Base-by-base conservation (phyloP, 2,329 filamentous ascomycete species). In the Ramularia collo-cygni region DNA sequence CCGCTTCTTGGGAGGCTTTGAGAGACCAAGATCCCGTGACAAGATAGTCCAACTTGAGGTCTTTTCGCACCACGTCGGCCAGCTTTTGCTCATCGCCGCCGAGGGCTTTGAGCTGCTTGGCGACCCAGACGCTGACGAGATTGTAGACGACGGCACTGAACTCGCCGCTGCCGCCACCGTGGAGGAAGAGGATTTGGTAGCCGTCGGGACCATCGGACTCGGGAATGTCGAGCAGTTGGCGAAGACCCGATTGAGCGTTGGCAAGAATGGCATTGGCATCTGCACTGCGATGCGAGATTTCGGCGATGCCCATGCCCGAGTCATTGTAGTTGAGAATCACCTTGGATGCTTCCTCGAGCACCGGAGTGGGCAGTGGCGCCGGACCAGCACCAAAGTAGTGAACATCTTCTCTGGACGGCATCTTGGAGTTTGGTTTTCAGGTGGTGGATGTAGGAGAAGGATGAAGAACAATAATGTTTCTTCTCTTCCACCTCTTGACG, bases 301-400 rank as follows among this genome's bases (percentile, higher is more conserved):
- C 90, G 48, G 85, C 86, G 30, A 95, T 75, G 37, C 88, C 88
- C 39, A 95, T 74, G 42, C 90, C 90, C 28, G 79, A 85, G 61
- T 77, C 72, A 33, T 90, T 71, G 70, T 79, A 94, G 71, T 95
- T 84, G 50, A 94, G 65, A 4, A 96, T 79, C 1, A 85, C 84
- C 59, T 78, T 63, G 1, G 87, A 79, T 36, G 86, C 88, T 31
- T 71, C 73, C 63, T 92, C 79, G 35, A 95, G 76, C 15, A 95
- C 85, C 3, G 77, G 67, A 9, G 85, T 93, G 16, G 89, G 89
- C 13, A 96, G 74, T 21, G 79, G 71, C n/a, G 90, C 88, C 35
- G 90, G 90, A 48, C 90, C 90, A 38, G 90, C 89, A 46, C 89
- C 88, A 55, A 94, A 95, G 67, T 93, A 92, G 51, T 81, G 76